Evolutionary conservation across 148 eudicot genomes (phyloP).

Genomic region (Silene latifolia): DNA sequence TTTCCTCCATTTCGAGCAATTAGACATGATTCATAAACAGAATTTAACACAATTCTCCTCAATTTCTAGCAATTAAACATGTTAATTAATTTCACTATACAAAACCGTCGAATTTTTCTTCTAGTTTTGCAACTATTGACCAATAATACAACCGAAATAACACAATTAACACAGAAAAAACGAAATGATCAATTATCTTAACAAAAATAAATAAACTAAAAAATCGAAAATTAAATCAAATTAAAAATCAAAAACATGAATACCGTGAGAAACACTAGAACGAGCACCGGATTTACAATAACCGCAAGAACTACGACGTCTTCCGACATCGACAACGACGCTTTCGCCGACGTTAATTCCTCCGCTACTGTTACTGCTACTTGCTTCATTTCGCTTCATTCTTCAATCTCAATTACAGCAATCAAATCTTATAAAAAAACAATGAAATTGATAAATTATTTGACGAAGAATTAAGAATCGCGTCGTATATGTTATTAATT

Average conservation of each 20-base stretch:
- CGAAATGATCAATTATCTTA: not conserved
- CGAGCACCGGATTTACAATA: conserved; percentile 72
- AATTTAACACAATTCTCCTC: not conserved
- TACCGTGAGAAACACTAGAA: conserved; percentile 80
- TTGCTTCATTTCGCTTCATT: conserved; percentile 52
- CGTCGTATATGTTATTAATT: too few species aligned
- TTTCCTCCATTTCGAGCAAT: too few species aligned
- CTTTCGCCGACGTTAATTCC: conserved; percentile 41
- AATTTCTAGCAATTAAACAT: not conserved
- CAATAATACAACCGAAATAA: not conserved
- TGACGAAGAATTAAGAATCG: not conserved
- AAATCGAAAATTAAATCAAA: not conserved
- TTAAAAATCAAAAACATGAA: not conserved
- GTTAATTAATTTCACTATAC: not conserved
- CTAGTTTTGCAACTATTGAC: not conserved
- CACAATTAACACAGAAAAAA: not conserved
- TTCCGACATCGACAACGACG: conserved; percentile 60
- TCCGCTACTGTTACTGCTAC: conserved; percentile 45
- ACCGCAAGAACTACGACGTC: conserved; percentile 73
- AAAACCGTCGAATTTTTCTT: not conserved
- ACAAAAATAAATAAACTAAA: not conserved
- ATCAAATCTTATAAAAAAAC: not conserved
- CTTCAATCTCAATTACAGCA: not conserved
- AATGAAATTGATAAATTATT: not conserved
- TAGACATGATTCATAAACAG: too few species aligned